These are phyloP conservation scores for Emydomyces testavorans DNA, from an alignment of 2,329 filamentous ascomycete genomes.

Conservation along the genomic window DNA sequence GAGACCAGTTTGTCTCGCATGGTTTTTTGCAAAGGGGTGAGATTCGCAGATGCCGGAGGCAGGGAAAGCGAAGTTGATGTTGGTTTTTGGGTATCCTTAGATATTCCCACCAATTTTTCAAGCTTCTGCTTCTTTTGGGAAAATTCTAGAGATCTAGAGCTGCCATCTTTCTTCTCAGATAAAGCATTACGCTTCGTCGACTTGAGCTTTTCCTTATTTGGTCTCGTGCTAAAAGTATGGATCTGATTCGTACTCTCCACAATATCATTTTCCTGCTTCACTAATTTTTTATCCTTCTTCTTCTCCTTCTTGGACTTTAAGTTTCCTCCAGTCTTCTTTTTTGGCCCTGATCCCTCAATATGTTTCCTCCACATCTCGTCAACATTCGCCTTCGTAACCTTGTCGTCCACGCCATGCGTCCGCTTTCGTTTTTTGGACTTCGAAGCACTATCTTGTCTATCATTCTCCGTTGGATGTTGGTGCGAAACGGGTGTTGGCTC, in stretches of 20 bases:
- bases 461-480: conserved; percentile 19
- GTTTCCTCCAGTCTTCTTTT: conserved; percentile 25
- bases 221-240: background rate
- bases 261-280: conserved; percentile 5
- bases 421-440: conserved; percentile 42
- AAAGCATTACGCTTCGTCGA: background rate
- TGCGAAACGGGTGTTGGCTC: conserved; percentile 43
- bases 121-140: conserved; percentile 6
- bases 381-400: conserved; percentile 58
- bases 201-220: background rate
- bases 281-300: conserved; percentile 21
- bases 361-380: conserved; percentile 67
- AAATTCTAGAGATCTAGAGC: background rate
- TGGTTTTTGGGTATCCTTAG: conserved; percentile 18
- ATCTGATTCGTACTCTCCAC: background rate
- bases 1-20: conserved; percentile 94
- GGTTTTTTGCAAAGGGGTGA: conserved; percentile 83
- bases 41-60: conserved; percentile 43
- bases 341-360: conserved; percentile 53
- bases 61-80: conserved; percentile 23
- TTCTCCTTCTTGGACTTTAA: conserved; percentile 22
- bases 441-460: conserved; percentile 18
- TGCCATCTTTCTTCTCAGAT: background rate
- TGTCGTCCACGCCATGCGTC: conserved; percentile 20
- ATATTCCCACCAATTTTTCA: too few relatives aligned